A percentile compares a stretch with the other conserved stretches of the same genome.
Evolutionary conservation across 768 basidiomycete species (phyloP).

Genomic region (Boletus tomentosulus): DNA sequence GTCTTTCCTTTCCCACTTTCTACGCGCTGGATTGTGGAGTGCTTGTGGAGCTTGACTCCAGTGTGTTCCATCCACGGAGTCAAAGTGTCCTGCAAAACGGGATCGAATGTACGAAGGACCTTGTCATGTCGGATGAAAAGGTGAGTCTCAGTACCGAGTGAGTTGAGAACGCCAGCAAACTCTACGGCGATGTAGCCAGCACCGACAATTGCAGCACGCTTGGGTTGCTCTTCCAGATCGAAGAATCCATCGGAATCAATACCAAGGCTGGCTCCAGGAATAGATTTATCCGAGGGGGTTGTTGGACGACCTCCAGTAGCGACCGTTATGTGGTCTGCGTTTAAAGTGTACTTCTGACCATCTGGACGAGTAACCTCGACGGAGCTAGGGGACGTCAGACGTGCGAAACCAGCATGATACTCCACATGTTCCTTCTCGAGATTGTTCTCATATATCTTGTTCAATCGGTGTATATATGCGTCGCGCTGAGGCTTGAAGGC

Average conservation of each 20-base stretch:
- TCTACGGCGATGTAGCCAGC: slow-evolving; percentile 99
- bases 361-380: slow-evolving; percentile 72
- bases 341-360: slow-evolving; percentile 65
- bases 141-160: slow-evolving; percentile 89
- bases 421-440: slow-evolving; percentile 85
- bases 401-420: slow-evolving; percentile 74
- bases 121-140: slow-evolving; percentile 86
- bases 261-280: slow-evolving; percentile 88
- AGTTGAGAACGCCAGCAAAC: slow-evolving; percentile 89
- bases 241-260: slow-evolving; percentile 98
- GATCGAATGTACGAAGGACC: slow-evolving; percentile 92
- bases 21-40: slow-evolving; percentile 68
- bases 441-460: slow-evolving; percentile 89
- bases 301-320: slow-evolving; percentile 86
- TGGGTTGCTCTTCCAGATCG: slow-evolving; percentile 83
- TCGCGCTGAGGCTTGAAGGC: slow-evolving; percentile 92
- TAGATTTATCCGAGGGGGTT: slow-evolving; percentile 68
- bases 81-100: slow-evolving; percentile 74
- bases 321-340: slow-evolving; percentile 74
- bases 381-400: slow-evolving; percentile 62
- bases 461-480: slow-evolving; percentile 87
- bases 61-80: slow-evolving; percentile 93
- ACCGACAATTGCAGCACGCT: slow-evolving; percentile 89
- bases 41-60: slow-evolving; percentile 84
- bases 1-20: slow-evolving; percentile 69